Conservation (phyloP, 1,284 basidiomycete species). For the Vanrija humicola region DNA sequence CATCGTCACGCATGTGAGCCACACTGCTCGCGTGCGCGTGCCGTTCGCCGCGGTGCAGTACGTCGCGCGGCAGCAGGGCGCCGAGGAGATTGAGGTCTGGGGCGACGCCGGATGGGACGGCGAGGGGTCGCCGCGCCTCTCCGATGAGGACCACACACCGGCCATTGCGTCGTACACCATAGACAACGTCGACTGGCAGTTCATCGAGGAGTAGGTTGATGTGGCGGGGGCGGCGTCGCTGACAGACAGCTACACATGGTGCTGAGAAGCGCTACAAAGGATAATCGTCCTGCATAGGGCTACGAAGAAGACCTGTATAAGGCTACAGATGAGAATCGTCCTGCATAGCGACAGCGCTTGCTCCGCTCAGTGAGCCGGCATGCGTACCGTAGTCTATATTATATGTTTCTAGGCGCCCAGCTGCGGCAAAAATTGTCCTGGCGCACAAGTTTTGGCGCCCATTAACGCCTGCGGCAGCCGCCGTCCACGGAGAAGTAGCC, state of each 20-base stretch:
- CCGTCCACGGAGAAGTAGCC: too few relatives aligned
- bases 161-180: conserved; percentile 7
- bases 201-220: conserved; percentile 6
- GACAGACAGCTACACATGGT: conserved; percentile 1
- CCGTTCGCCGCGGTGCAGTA: conserved; percentile 3
- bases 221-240: not conserved
- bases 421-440: too few relatives aligned
- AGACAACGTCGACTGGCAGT: conserved; percentile 10
- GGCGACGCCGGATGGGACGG: conserved; percentile 4
- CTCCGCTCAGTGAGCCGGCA: too few relatives aligned
- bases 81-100: conserved; percentile 11
- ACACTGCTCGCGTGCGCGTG: not conserved
- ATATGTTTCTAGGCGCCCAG: too few relatives aligned
- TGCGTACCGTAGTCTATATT: too few relatives aligned
- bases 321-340: too few relatives aligned
- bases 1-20: not conserved
- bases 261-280: not conserved
- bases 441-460: too few relatives aligned
- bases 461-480: too few relatives aligned
- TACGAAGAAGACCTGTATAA: too few relatives aligned
- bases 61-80: conserved; percentile 2
- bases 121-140: not conserved
- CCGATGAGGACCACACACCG: not conserved
- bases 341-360: too few relatives aligned
- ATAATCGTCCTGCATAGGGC: too few relatives aligned